Evolutionary conservation across 208 protist genomes (phyloP).

Genomic region (Leishmania tarentolae): DNA sequence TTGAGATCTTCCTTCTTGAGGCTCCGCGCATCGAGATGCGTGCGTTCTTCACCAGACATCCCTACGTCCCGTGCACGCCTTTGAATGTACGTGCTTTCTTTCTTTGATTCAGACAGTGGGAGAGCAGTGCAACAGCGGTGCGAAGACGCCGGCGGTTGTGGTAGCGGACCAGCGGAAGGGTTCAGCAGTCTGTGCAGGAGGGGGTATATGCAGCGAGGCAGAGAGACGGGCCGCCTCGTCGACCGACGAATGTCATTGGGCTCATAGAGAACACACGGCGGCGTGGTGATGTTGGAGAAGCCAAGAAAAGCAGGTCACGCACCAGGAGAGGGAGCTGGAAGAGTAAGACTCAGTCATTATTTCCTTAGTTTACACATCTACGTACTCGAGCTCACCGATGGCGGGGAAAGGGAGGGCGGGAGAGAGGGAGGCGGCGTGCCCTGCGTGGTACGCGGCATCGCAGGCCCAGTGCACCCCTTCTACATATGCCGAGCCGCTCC

Average conservation of each 20-base stretch:
- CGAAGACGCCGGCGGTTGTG: neutral
- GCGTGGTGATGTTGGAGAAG: neutral
- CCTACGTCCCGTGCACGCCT: neutral
- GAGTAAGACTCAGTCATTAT: neutral
- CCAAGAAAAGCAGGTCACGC: neutral
- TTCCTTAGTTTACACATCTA: neutral
- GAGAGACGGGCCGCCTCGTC: neutral
- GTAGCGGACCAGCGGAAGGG: neutral
- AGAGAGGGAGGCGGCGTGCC: neutral
- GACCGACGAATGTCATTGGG: neutral
- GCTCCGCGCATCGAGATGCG: neutral
- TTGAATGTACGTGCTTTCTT: neutral
- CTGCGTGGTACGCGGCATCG: too few species aligned
- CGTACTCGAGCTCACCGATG: neutral
- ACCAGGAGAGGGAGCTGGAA: neutral
- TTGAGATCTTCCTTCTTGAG: constrained; percentile 69
- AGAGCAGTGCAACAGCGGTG: neutral
- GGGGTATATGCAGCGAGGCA: neutral
- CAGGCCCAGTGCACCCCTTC: too few species aligned
- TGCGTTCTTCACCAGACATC: constrained; percentile 12
- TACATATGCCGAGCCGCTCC: neutral
- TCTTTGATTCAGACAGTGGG: too few species aligned
- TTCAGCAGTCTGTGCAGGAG: too few species aligned
- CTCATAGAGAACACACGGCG: neutral
- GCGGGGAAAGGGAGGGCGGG: neutral